phyloP scores from a whole-genome alignment of 1,284 basidiomycete genomes.

The Microbotryum silenes-acaulis region DNA sequence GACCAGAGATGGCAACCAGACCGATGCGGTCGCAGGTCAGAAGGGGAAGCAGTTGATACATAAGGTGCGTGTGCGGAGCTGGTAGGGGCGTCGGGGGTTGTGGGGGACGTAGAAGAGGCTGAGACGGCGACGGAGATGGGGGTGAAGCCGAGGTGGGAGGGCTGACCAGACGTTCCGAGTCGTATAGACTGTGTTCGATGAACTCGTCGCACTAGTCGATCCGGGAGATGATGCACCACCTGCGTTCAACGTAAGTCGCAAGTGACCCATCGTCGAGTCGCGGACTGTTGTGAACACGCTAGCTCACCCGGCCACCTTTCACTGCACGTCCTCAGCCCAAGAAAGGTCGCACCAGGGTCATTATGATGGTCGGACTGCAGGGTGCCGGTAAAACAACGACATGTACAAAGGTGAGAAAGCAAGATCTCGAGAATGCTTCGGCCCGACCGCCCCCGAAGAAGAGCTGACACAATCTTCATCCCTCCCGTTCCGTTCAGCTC shows the following conservation, averaged over 20 bases:
- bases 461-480: conserved; percentile 7
- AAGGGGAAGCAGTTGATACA: conserved; percentile 73
- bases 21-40: conserved; percentile 57
- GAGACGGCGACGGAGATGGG: neutral
- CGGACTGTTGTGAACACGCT: neutral
- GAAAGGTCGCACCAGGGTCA: conserved; percentile 88
- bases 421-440: neutral
- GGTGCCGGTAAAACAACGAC: conserved; percentile 98
- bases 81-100: too few relatives aligned
- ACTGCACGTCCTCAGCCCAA: conserved; percentile 67
- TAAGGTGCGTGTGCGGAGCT: conserved; percentile 51
- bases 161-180: neutral
- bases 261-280: conserved; percentile 2
- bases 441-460: neutral
- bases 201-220: conserved; percentile 89
- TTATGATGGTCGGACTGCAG: conserved; percentile 97
- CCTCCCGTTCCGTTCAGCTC: conserved; percentile 45
- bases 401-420: conserved; percentile 63
- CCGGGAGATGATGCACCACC: conserved; percentile 62
- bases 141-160: too few relatives aligned
- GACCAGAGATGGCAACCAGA: conserved; percentile 51
- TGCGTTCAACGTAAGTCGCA: conserved; percentile 27
- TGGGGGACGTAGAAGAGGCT: neutral
- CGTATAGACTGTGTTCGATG: conserved; percentile 84
- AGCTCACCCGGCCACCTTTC: neutral